Base-by-base conservation (phyloP, 169 alveolate genomes). In the Eimeria necatrix region DNA sequence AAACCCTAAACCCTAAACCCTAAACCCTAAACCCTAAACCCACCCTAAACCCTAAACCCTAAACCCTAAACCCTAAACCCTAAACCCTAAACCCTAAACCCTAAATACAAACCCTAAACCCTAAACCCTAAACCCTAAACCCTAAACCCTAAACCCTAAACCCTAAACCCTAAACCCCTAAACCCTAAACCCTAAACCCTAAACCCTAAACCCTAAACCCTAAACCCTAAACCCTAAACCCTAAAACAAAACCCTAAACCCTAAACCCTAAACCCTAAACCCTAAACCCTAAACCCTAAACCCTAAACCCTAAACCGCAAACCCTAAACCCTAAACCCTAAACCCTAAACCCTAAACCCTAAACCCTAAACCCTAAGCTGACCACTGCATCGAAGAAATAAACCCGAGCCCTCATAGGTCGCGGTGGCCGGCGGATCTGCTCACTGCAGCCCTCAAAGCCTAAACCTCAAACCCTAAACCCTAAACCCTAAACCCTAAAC, bases 401-500 rank as follows among this genome's bases (percentile, higher is more conserved):
- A 32, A 32, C 41, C 41, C 41, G 0, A 32, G 41, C 41, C 41
- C 41, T 32, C 41, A 32, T 32, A 32, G 41, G 41, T 32, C 41
- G 41, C 41, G 41, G 41, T 32, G 41, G 41, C 41, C 41, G 41
- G 41, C 41, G 41, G 41, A 32, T 32, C 41, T 32, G 41, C 41
- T 32, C 18, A 32, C 83, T 4, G 53, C n/a, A 26, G 52, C 18
- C 52, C 10, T 48, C 24, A 22, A 24, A 5, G 52, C 81, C 18
- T 4, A 9, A 71, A 18, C 18, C 8, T 20, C 51, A 71, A 71
- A 71, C 81, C 81, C 81, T 71, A 64, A 22, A 68, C 32, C 78
- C 78, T 68, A 68, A 68, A 68, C 32, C 78, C 83, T 71, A 71
- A 71, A 32, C 83, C 83, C 83, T 71, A 71, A 71, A 71, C 83